Conservation (phyloP, 1,284 basidiomycete genomes). For the Puccinia horiana region DNA sequence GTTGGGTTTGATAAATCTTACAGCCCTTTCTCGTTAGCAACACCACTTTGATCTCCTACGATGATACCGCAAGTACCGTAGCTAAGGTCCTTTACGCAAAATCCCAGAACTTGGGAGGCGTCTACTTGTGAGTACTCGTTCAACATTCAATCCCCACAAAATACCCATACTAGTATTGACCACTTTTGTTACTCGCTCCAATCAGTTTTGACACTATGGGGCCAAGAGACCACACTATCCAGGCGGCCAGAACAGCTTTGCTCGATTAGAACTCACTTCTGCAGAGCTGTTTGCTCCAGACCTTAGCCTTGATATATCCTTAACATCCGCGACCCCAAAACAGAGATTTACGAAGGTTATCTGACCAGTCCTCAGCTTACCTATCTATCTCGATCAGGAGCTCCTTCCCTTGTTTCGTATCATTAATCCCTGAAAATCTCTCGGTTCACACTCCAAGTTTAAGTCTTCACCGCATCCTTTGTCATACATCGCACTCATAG, state of each 20-base stretch:
- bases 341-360: too few relatives aligned
- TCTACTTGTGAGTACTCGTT: constrained; percentile 33
- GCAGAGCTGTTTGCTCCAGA: neutral
- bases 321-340: too few relatives aligned
- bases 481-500: too few relatives aligned
- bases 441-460: too few relatives aligned
- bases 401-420: too few relatives aligned
- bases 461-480: too few relatives aligned
- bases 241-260: constrained; percentile 11
- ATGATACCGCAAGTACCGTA: constrained; percentile 37
- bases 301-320: too few relatives aligned
- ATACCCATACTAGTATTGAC: neutral
- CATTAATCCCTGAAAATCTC: too few relatives aligned
- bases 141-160: neutral
- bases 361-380: too few relatives aligned
- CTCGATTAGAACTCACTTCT: neutral
- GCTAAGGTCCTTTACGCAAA: constrained; percentile 28
- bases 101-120: constrained; percentile 8
- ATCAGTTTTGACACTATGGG: constrained; percentile 30
- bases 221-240: constrained; percentile 5
- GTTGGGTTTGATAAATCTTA: neutral
- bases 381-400: too few relatives aligned
- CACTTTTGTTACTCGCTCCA: neutral
- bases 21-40: constrained; percentile 46
- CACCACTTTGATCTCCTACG: constrained; percentile 30